These are phyloP conservation scores for Vachellia collinsii DNA, from an alignment of 306 rosid species.

Conservation along the genomic window DNA sequence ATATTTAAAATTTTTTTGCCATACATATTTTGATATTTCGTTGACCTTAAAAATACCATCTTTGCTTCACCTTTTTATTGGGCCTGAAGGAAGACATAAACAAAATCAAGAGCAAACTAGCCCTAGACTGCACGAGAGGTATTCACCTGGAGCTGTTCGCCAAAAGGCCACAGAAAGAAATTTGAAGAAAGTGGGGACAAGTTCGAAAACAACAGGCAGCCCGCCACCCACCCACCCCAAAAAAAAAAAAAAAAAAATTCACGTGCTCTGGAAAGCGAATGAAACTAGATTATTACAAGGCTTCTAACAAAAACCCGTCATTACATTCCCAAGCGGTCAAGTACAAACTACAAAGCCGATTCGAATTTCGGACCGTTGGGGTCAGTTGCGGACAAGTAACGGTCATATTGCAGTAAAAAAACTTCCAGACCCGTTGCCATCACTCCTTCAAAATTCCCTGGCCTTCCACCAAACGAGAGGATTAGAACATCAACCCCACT, in stretches of 20 bases:
- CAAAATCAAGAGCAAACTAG: background rate
- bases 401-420: slow-evolving; percentile 46
- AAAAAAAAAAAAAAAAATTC: background rate
- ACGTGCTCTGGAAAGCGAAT: background rate
- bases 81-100: background rate
- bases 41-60: background rate
- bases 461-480: slow-evolving; percentile 43
- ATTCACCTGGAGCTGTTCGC: background rate
- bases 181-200: background rate
- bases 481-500: slow-evolving; percentile 36
- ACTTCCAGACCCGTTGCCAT: slow-evolving; percentile 47
- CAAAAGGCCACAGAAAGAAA: background rate
- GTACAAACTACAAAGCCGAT: slow-evolving; percentile 25
- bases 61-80: background rate
- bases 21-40: too few relatives aligned
- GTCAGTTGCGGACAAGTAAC: slow-evolving; percentile 66
- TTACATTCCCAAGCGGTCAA: background rate
- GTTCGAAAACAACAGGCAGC: background rate
- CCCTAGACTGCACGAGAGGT: background rate
- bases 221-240: too few relatives aligned
- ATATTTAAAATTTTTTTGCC: too few relatives aligned
- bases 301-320: slow-evolving; percentile 22
- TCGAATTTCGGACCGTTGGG: slow-evolving; percentile 94
- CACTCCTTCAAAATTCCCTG: slow-evolving; percentile 33
- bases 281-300: background rate